Evolutionary conservation across 2,329 filamentous ascomycete species (phyloP), one percentile per base, ranked within the genome.

Genomic region (Penicillium sp.): DNA sequence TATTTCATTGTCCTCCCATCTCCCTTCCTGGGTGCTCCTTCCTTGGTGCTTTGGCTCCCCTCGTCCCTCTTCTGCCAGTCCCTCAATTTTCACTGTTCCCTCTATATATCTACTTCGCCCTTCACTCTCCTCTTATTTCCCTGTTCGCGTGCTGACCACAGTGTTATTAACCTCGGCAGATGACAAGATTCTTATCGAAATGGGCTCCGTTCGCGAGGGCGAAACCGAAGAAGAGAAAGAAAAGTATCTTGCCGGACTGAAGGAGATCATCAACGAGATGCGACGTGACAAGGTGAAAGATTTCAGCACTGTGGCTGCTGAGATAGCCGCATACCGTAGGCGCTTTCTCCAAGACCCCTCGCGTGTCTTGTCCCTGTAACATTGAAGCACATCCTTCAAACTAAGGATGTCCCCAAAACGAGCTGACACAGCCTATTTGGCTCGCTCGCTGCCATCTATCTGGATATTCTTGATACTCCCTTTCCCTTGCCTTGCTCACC

Each of bases 301-400:
- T 55, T 79, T 81, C 62, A 74, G 71, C 62, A 75, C 73, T 50
- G 77, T 82, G 66, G 79, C 79, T 51, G 67, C 70, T 55, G 78
- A 79, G 62, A 79, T 82, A 69, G 77, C 77, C 63, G 74, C 73
- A 65, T 81, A 81, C 70, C 78, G 79, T 75, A 78, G 78, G 71
- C 76, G 75, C 66, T 80, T 79, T 63, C 75, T 79, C 37, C 70
- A 78, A 67, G 77, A 80, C 64, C 70, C 73, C 51, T 75, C 77
- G 54, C 74, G 76, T 63, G 71, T 80, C 65, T 68, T 80, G 59
- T 70, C 76, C 63, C 69, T 79, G 74, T 79, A 78, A 75, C 68
- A 58, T 33, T 31, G 41, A 26, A 43, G 24, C 52, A 47, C 22
- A 22, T 33, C 7, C 29, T 27, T 59, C 47, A 31, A 47, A 22